Percentiles rank a stretch among this genome's conserved stretches.
phyloP scores from a whole-genome alignment of 2,329 filamentous ascomycete genomes.

The Trichoderma koningii region DNA sequence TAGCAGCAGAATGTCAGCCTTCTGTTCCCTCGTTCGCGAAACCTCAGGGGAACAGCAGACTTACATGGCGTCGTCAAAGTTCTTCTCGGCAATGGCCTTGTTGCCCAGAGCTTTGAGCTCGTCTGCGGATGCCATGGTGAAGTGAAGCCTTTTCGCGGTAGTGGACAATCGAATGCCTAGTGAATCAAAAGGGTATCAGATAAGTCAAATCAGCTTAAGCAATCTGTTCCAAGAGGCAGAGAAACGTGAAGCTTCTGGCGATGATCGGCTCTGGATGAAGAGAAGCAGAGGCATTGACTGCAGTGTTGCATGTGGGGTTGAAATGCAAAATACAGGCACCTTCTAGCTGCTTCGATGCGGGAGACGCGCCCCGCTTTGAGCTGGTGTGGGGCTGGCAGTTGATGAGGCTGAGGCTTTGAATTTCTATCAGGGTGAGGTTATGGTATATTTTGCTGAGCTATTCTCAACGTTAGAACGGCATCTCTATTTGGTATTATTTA shows the following conservation, averaged over 20 bases:
- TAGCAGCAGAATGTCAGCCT: constrained; percentile 41
- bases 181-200: not conserved
- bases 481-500: too few relatives aligned
- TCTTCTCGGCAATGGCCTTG: constrained; percentile 96
- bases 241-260: constrained; percentile 16
- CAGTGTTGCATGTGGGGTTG: constrained; percentile 33
- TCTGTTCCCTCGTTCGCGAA: not conserved
- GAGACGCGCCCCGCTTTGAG: constrained; percentile 32
- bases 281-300: not conserved
- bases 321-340: constrained; percentile 30
- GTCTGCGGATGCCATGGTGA: constrained; percentile 61
- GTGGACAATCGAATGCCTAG: not conserved
- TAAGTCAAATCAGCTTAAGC: not conserved
- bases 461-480: too few relatives aligned
- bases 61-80: constrained; percentile 94
- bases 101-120: constrained; percentile 97
- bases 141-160: not conserved
- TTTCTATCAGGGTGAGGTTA: too few relatives aligned
- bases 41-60: constrained; percentile 42
- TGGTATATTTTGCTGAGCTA: too few relatives aligned
- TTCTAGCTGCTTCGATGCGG: constrained; percentile 50
- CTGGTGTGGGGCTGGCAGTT: constrained; percentile 30
- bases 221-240: constrained; percentile 7
- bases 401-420: not conserved
- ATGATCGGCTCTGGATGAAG: constrained; percentile 16